Percentiles rank a stretch among this genome's conserved stretches.
These are phyloP conservation scores for Babesia sp. DNA, from an alignment of 169 alveolate species.

Conservation along the genomic window DNA sequence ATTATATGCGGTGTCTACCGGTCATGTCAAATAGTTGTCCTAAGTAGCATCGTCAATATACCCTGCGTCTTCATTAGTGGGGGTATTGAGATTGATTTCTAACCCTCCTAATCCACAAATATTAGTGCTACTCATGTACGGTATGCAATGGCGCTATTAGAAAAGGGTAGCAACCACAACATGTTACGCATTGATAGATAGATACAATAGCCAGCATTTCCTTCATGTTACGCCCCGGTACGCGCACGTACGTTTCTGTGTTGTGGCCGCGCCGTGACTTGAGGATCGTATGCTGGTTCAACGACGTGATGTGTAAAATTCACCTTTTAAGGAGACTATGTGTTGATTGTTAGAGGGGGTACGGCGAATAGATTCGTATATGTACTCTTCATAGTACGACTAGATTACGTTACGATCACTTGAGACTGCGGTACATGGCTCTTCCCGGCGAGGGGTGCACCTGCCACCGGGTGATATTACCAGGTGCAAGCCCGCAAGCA, in stretches of 20 bases:
- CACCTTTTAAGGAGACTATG: background rate
- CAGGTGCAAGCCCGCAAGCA: constrained; percentile 3
- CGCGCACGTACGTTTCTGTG: background rate
- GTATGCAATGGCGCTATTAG: too few relatives aligned
- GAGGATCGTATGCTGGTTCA: background rate
- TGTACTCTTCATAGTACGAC: background rate
- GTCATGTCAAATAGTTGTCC: background rate
- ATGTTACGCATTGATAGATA: background rate
- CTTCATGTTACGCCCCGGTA: background rate
- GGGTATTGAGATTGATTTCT: too few relatives aligned
- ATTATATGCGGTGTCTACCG: constrained; percentile 3
- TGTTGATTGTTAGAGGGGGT: background rate
- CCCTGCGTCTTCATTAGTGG: too few relatives aligned
- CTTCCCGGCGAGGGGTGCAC: constrained; percentile 1
- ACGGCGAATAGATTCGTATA: background rate
- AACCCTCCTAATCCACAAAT: too few relatives aligned
- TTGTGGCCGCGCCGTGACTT: background rate
- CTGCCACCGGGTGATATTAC: background rate
- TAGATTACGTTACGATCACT: background rate
- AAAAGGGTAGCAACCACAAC: too few relatives aligned
- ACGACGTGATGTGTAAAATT: background rate
- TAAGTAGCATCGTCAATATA: background rate
- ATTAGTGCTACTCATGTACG: too few relatives aligned
- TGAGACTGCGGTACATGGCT: background rate
- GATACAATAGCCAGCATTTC: background rate